Percentiles rank a stretch among this genome's conserved stretches.
Conservation (phyloP, 179 eudicot species). For the Beta corolliflora region DNA sequence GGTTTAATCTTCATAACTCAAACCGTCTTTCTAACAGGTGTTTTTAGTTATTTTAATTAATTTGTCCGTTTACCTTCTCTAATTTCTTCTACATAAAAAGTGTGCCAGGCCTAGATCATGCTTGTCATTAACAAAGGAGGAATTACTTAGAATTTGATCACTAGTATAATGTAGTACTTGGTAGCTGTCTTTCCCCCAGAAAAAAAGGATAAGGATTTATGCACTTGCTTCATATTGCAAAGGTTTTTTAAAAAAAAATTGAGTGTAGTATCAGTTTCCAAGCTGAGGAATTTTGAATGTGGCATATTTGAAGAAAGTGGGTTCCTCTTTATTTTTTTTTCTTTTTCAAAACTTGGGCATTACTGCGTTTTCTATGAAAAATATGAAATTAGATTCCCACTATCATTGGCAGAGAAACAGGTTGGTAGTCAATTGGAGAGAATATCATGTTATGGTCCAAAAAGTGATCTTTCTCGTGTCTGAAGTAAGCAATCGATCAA, state of each 20-base stretch:
- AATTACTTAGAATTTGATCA: too few relatives aligned
- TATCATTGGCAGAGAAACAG: conserved; percentile 54
- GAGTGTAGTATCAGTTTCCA: background rate
- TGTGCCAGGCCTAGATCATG: too few relatives aligned
- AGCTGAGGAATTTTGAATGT: background rate
- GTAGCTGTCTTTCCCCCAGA: too few relatives aligned
- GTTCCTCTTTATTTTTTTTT: background rate
- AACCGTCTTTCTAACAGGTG: too few relatives aligned
- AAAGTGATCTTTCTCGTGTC: conserved; percentile 51
- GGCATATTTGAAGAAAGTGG: background rate
- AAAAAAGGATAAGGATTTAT: background rate
- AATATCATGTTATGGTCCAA: conserved; percentile 50
- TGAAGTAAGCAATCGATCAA: conserved; percentile 47
- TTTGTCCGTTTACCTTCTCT: too few relatives aligned
- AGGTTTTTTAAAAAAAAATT: background rate
- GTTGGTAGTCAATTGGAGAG: conserved; percentile 54
- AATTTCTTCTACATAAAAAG: too few relatives aligned
- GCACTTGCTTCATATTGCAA: background rate
- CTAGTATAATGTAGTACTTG: too few relatives aligned
- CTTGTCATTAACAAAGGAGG: too few relatives aligned
- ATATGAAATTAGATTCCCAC: conserved; percentile 29
- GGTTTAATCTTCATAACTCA: too few relatives aligned
- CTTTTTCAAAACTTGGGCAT: conserved; percentile 6
- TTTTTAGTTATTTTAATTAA: too few relatives aligned
- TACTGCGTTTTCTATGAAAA: conserved; percentile 17